Conservation (phyloP, 306 rosid species). For the Malus asiatica region DNA sequence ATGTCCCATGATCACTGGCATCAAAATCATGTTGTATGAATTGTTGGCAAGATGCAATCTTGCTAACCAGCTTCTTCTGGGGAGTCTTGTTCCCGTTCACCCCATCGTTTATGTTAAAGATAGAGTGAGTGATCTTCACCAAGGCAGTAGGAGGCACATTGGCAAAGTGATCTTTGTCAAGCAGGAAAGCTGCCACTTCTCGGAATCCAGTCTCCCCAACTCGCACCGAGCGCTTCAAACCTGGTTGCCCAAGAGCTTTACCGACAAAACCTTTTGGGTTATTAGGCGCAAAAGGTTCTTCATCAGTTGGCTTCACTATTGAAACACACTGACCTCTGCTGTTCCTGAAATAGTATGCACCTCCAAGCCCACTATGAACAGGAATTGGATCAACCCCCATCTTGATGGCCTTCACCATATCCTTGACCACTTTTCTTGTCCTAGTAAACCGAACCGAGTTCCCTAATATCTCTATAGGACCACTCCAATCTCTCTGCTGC, state of each 20-base stretch:
- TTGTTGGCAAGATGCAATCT: constrained; percentile 90
- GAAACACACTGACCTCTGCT: constrained; percentile 68
- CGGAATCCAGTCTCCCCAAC: constrained; percentile 97
- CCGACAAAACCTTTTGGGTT: constrained; percentile 97
- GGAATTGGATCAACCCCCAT: constrained; percentile 83
- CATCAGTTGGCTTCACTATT: constrained; percentile 95
- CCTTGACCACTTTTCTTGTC: constrained; percentile 45
- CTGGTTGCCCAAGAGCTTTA: constrained; percentile 93
- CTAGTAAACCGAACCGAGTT: constrained; percentile 43
- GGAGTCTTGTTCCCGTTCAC: constrained; percentile 59
- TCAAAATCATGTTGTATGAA: constrained; percentile 91
- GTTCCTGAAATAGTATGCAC: constrained; percentile 87
- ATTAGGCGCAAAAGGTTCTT: constrained; percentile 97
- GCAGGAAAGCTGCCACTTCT: constrained; percentile 93
- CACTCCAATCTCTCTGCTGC: constrained; percentile 78
- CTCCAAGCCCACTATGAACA: constrained; percentile 87
- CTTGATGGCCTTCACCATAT: constrained; percentile 63
- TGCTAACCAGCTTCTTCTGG: constrained; percentile 73
- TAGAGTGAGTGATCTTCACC: constrained; percentile 91
- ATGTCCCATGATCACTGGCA: constrained; percentile 97
- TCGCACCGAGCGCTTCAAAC: constrained; percentile 83
- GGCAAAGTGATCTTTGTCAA: constrained; percentile 75
- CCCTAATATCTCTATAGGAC: constrained; percentile 82
- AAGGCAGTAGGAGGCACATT: constrained; percentile 93
- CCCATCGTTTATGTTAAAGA: constrained; percentile 87